Evolutionary conservation across 1,139 yeast genomes (phyloP), one percentile per base, ranked within the genome.

Genomic region (Suhomyces wounanorum): DNA sequence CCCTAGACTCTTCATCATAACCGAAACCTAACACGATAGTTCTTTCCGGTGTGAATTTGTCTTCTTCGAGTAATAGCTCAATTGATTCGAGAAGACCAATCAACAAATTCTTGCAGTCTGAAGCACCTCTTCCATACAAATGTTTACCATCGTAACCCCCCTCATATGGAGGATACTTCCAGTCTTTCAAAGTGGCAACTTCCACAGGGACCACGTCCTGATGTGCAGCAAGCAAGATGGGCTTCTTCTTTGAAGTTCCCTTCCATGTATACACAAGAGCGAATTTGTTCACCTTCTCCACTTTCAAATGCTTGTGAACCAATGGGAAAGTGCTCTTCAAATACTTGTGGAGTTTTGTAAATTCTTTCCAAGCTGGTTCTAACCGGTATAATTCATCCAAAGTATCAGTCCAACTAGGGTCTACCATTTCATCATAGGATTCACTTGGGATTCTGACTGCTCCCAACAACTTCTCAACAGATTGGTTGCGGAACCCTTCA

Each of bases 401-500:
- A 10, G 63, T 44, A 10, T 66, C 59, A 7, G 65, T 59, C 11
- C 57, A 46, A 13, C 60, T 60, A 0, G 72, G 73, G 47, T 65
- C 65, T 8, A 62, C 59, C 63, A 70, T 66, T 9, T 71, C 73
- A 62, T 87, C 95, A 54, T 71, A 81, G 16, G 82, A 77, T 58
- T 81, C 84, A 7, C 94, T 85, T 16, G 88, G 83, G 45, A 85
- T 70, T 58, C 75, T 75, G 30, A 88, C 73, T 1, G 91, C 84
- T 11, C 81, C 82, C 8, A 79, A 66, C 40, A 84, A 67, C 56
- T 75, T 77, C 11, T 64, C 58, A 26, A 78, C 72, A 0, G 85
- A 75, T 2, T 58, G 46, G 16, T 70, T 61, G 52, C 72, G 73
- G 59, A 72, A 83, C 0, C 59, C 55, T 11, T 70, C 63, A 56